Base-by-base conservation (phyloP, 1,284 basidiomycete genomes). In the Fomitopsis betulina region DNA sequence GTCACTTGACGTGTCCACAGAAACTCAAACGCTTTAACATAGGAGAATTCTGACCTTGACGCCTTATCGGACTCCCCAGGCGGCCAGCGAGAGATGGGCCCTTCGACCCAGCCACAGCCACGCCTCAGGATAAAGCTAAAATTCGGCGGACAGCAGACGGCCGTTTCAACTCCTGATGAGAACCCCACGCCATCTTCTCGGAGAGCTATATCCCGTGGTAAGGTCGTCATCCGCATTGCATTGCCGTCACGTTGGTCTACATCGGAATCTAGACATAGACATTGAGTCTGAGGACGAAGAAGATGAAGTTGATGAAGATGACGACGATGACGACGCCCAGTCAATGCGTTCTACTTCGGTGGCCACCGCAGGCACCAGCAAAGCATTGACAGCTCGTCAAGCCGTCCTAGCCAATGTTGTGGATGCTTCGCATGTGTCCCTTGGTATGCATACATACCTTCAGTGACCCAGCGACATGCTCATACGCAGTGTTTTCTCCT, bases 351-450 rank as follows among this genome's bases (percentile, higher is more conserved):
- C 68, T 32, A 65, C 69, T 19, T 73, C 70, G 3, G 71, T 70
- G 27, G 67, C 65, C 4, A 71, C 68, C 17, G 69, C 68, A 32
- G 67, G 70, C 15, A 68, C 72, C 5, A 75, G 77, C 25, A 79
- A 81, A 0, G 79, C 72, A 0, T 59, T 91, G 75, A 90, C 88
- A 0, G 84, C 87, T 0, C 80, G 89, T 40, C 89, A 91, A 65
- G 88, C 88, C 1, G 89, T 86, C 5, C 73, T 89, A 5, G 83
- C 84, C 1, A 86, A 83, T 58, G 83, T 86, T 23, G 81, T 85
- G 3, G 85, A 83, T 57, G 77, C 85, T 0, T 79, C 81, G 1
- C 87, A 89, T 66, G 84, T 91, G 21, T 84, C 85, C 6, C 72
- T 87, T 21, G 75, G 81, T 84, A 59, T 56, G 77, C 21, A 17